phyloP scores from a whole-genome alignment of 116 monocot genomes.

The Trichopus zeylanicus region DNA sequence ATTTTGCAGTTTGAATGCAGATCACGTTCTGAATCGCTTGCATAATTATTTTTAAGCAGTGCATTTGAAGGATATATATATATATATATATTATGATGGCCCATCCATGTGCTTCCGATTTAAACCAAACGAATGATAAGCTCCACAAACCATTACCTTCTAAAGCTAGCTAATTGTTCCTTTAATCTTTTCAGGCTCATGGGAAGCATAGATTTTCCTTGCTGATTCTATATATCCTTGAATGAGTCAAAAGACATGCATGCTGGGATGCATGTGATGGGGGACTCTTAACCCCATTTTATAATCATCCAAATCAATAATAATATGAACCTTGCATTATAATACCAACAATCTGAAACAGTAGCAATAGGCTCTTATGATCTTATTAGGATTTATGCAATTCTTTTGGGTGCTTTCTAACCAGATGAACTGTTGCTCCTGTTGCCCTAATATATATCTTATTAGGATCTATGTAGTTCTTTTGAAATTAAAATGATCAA shows the following conservation, averaged over 20 bases:
- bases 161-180: conserved; percentile 16
- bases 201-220: not conserved
- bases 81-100: conserved; percentile 28
- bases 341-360: not conserved
- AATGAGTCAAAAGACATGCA: not conserved
- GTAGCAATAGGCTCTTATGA: not conserved
- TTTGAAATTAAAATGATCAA: no score
- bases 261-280: not conserved
- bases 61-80: conserved; percentile 6
- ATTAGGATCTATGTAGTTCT: no score
- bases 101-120: conserved; percentile 27
- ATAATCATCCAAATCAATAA: not conserved
- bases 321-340: not conserved
- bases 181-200: not conserved
- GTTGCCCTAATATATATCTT: no score
- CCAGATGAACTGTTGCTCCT: no score
- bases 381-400: not conserved
- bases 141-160: conserved; percentile 15
- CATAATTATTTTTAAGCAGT: not conserved
- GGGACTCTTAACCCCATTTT: not conserved
- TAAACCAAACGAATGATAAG: conserved; percentile 25
- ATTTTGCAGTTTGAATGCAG: not conserved
- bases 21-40: not conserved
- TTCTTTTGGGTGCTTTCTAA: no score
- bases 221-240: no score